A percentile compares a stretch with the other conserved stretches of the same genome.
Conservation (phyloP, 2,329 filamentous ascomycete genomes). For the Pleoardoris graminearum region DNA sequence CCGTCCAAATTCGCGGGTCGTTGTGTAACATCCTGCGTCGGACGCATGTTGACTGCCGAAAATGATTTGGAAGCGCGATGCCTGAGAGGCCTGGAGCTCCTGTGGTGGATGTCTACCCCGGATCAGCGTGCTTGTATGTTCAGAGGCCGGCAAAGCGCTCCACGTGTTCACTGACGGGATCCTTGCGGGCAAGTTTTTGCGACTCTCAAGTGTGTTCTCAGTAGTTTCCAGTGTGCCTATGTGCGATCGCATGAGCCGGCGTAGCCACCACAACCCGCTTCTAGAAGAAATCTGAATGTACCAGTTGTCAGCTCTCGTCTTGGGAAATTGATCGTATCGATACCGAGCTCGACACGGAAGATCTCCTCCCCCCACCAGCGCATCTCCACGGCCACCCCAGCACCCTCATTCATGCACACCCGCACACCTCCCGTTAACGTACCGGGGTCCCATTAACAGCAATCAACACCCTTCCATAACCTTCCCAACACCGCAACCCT, state of each 20-base stretch:
- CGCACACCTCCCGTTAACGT: background rate
- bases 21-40: background rate
- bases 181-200: no score
- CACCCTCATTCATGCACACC: background rate
- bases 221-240: no score
- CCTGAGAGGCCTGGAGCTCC: background rate
- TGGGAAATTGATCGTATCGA: background rate
- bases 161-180: no score
- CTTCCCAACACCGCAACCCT: constrained; percentile 4
- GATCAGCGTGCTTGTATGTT: no score
- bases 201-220: no score
- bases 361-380: background rate
- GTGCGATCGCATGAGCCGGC: no score
- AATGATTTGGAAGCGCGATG: background rate
- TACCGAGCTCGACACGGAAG: background rate
- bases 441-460: constrained; percentile 5
- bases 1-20: background rate
- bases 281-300: no score
- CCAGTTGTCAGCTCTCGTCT: background rate
- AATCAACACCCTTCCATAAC: background rate
- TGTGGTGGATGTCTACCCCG: background rate
- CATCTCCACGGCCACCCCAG: background rate
- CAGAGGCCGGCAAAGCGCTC: no score
- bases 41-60: background rate
- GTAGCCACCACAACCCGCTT: no score